Percentiles rank a stretch among this genome's conserved stretches.
Conservation (phyloP, 2,329 filamentous ascomycete species). For the Pseudogymnoascus sp. region DNA sequence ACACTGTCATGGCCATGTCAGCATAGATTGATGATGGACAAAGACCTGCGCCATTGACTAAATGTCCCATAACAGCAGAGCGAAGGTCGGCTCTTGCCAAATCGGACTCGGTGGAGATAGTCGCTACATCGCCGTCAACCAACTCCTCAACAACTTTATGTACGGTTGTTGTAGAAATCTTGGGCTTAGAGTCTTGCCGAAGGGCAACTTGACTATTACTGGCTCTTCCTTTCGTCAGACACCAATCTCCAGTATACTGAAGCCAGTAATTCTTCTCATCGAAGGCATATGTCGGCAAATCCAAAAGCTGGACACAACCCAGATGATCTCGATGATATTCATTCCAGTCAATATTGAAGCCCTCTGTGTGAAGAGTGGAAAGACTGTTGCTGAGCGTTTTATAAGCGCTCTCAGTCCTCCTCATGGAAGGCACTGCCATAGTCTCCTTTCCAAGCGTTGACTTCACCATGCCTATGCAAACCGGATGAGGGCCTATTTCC, state of each 20-base stretch:
- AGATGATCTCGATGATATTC: constrained; percentile 61
- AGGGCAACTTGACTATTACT: neutral
- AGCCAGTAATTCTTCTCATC: constrained; percentile 65
- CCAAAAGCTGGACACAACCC: constrained; percentile 48
- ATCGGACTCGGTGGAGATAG: constrained; percentile 47
- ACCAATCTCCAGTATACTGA: constrained; percentile 60
- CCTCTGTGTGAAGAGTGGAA: constrained; percentile 52
- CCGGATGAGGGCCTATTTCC: constrained; percentile 67
- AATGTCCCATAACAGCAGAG: constrained; percentile 48
- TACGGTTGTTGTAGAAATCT: constrained; percentile 49
- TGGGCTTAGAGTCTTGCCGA: constrained; percentile 30
- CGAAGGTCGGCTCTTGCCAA: constrained; percentile 47
- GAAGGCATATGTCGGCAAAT: constrained; percentile 61
- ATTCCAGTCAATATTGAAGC: constrained; percentile 60
- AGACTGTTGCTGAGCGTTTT: constrained; percentile 54
- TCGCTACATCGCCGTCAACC: constrained; percentile 43
- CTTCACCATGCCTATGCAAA: constrained; percentile 62
- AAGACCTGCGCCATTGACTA: constrained; percentile 51
- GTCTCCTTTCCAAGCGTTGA: constrained; percentile 49
- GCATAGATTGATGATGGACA: constrained; percentile 51
- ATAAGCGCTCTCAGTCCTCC: constrained; percentile 55
- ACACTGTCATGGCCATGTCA: constrained; percentile 55
- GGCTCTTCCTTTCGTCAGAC: constrained; percentile 50
- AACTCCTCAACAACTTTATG: constrained; percentile 48
- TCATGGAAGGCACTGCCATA: constrained; percentile 52